Evolutionary conservation across 495 filamentous ascomycete genomes (phyloP).

Genomic region (Penicillium coffeae): DNA sequence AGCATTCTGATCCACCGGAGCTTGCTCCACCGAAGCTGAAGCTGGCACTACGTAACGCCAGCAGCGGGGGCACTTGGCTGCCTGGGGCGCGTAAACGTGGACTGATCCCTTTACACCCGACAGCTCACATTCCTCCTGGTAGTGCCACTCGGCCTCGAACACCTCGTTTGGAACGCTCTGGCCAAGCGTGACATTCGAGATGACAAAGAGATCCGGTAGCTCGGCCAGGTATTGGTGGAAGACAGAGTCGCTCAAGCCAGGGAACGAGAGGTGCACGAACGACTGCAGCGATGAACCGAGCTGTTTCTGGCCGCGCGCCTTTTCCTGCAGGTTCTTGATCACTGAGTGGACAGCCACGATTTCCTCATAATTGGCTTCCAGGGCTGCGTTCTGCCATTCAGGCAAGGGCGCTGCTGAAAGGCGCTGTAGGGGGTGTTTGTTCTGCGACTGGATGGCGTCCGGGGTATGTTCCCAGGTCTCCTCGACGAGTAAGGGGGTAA

Average conservation of each 20-base stretch:
- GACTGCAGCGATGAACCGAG: constrained; percentile 74
- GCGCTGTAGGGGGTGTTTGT: constrained; percentile 42
- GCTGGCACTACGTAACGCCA: constrained; percentile 67
- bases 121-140: constrained; percentile 51
- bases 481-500: constrained; percentile 80
- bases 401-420: constrained; percentile 24
- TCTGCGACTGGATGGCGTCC: constrained; percentile 51
- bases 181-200: constrained; percentile 60
- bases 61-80: constrained; percentile 77
- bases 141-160: constrained; percentile 50
- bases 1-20: too few species aligned
- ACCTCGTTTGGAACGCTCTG: constrained; percentile 23
- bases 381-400: constrained; percentile 34
- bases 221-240: constrained; percentile 57
- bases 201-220: constrained; percentile 71
- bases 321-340: constrained; percentile 69
- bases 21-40: background rate
- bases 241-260: constrained; percentile 21
- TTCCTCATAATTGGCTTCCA: constrained; percentile 54
- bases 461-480: constrained; percentile 83
- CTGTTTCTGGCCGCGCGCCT: constrained; percentile 57
- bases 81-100: constrained; percentile 62
- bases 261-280: constrained; percentile 51
- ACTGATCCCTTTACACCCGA: constrained; percentile 41
- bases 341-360: constrained; percentile 53